Base-by-base conservation (phyloP, 768 basidiomycete species). In the Nidularia sp. region DNA sequence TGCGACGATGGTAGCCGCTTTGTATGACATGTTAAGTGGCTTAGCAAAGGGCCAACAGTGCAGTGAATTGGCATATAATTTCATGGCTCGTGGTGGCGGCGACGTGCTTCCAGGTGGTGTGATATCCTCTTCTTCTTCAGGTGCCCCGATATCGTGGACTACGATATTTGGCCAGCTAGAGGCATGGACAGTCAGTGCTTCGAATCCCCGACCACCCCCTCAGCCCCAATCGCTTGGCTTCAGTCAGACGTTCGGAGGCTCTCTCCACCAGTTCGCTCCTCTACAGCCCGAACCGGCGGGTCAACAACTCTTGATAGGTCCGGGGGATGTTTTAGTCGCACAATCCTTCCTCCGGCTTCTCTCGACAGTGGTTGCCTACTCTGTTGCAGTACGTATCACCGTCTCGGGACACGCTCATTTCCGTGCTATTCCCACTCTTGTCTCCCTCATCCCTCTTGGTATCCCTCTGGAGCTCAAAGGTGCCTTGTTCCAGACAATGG, bases 401-500 rank as follows among this genome's bases (percentile, higher is more conserved):
- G 81, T 96, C 9, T 79, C 86, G 18, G 80, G 85, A 31, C 88
- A 91, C 63, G 77, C 79, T 1, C 84, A 87, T 29, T 90, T 93
- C 70, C 84, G 87, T 44, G 90, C 90, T 0, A 83, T 96, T 54
- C 85, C 85, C 1, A 88, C 89, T 0, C 72, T 96, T 3, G 77
- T 94, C 33, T 81, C 85, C 0, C 79, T 96, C 33, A 79, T 93
- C 47, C 88, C 89, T 2, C 76, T 90, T 1, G 78, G 85, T 8
- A 78, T 94, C n/a, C 90, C 93, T 1, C 75, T 95, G n/a, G 91
- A 95, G 60, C 75, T 96, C 47, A 96, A 96, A 58, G 93, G 91
- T 4, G 83, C 88, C 0, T 71, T 94, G 3, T 90, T 94, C 56
- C 83, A 90, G 41, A 82, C 90, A 0, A 72, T 95, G 6, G 80